A percentile compares a stretch with the other conserved stretches of the same genome.
These are phyloP conservation scores for Tricholoma saponaceum DNA, from an alignment of 768 basidiomycete species.

Conservation along the genomic window DNA sequence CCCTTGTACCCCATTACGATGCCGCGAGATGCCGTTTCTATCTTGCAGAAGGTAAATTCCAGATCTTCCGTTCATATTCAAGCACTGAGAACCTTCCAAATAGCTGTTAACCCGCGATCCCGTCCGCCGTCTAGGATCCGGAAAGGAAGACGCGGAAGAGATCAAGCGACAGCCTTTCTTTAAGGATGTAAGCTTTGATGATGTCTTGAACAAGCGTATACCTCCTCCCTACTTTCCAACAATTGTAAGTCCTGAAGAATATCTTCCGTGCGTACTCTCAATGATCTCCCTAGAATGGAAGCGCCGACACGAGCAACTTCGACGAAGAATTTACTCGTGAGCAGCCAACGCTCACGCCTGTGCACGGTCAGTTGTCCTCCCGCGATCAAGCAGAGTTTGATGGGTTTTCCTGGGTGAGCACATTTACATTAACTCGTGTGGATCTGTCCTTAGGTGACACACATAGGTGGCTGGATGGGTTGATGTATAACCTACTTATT, in stretches of 20 bases:
- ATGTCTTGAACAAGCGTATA: constrained; percentile 95
- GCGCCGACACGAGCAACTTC: constrained; percentile 89
- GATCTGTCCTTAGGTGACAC: not conserved
- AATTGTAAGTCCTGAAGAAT: constrained; percentile 56
- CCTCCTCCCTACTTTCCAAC: constrained; percentile 97
- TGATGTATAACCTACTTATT: constrained; percentile 38
- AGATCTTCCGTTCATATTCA: constrained; percentile 2
- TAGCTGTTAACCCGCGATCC: constrained; percentile 94
- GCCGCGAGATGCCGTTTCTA: constrained; percentile 95
- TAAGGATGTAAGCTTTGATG: constrained; percentile 96
- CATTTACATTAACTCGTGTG: not conserved
- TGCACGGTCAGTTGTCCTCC: constrained; percentile 87
- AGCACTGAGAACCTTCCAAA: not conserved
- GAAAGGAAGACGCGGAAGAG: constrained; percentile 90
- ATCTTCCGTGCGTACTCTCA: not conserved
- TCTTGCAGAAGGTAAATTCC: constrained; percentile 79
- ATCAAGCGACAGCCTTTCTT: constrained; percentile 99
- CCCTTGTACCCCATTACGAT: constrained; percentile 98
- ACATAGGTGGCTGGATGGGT: constrained; percentile 58
- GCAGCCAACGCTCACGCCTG: constrained; percentile 95
- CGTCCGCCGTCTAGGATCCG: constrained; percentile 82
- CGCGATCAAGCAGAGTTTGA: constrained; percentile 95
- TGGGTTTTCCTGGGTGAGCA: constrained; percentile 89
- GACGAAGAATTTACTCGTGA: constrained; percentile 97
- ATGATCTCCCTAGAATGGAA: constrained; percentile 55